These are phyloP conservation scores for Lepidium didymum DNA, from an alignment of 345 rosid genomes.

Conservation along the genomic window DNA sequence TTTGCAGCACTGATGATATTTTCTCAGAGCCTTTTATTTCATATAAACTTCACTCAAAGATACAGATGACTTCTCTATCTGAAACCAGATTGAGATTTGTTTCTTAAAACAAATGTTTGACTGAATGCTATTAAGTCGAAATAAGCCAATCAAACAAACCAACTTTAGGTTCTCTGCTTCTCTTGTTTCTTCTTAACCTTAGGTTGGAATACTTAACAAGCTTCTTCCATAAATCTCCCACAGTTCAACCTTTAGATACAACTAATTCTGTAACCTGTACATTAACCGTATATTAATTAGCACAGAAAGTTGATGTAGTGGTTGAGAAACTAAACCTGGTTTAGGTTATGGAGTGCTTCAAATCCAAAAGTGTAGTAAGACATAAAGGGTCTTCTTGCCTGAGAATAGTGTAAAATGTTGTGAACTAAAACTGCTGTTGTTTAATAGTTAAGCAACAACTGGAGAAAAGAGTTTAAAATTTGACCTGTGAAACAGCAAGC, in stretches of 20 bases:
- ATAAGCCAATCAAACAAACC: constrained; percentile 80
- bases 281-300: neutral
- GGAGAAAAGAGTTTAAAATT: neutral
- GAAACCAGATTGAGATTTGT: neutral
- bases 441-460: neutral
- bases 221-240: constrained; percentile 78
- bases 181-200: constrained; percentile 28
- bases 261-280: constrained; percentile 54
- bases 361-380: constrained; percentile 52
- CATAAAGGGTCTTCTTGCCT: constrained; percentile 69
- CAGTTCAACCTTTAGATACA: constrained; percentile 55
- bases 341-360: constrained; percentile 40
- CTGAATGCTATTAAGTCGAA: constrained; percentile 25
- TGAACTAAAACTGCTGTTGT: neutral
- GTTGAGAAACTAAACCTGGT: constrained; percentile 35
- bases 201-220: constrained; percentile 54
- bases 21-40: neutral
- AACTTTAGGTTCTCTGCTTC: constrained; percentile 31
- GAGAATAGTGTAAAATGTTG: constrained; percentile 4
- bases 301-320: neutral
- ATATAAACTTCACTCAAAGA: neutral
- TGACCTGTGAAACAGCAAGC: constrained; percentile 94
- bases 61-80: neutral
- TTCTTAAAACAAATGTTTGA: neutral
- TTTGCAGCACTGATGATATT: neutral